Conservation (phyloP, 257 asterid species). For the Prunella vulgaris region DNA sequence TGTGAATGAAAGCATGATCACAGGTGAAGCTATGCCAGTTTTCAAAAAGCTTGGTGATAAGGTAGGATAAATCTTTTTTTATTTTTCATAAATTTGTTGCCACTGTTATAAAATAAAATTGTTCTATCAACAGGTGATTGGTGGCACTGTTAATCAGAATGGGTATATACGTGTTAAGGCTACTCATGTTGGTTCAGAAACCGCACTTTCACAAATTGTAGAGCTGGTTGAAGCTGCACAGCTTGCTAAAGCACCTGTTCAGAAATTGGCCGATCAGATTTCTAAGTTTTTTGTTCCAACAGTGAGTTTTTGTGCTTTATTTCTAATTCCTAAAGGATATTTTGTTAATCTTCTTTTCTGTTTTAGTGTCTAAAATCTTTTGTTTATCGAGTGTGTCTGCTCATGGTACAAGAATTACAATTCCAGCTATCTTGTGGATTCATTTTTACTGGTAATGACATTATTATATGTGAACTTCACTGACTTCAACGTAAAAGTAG, state of each 20-base stretch:
- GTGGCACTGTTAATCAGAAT: constrained; percentile 93
- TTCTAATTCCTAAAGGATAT: not conserved
- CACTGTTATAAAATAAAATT: constrained; percentile 8
- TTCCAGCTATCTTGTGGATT: not conserved
- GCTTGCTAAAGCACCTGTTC: constrained; percentile 99
- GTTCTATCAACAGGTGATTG: constrained; percentile 65
- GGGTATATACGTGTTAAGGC: constrained; percentile 81
- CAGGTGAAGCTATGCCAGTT: constrained; percentile 91
- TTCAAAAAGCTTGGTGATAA: constrained; percentile 86
- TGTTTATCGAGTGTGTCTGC: constrained; percentile 2
- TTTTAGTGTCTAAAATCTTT: not conserved
- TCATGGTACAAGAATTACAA: not conserved
- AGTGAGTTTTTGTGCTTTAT: constrained; percentile 42
- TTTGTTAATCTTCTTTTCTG: not conserved
- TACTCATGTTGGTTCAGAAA: constrained; percentile 96
- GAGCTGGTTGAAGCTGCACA: constrained; percentile 99
- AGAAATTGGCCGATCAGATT: constrained; percentile 96
- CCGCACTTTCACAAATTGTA: constrained; percentile 94
- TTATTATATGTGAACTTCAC: not conserved
- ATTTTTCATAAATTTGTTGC: not conserved
- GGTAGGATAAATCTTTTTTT: constrained; percentile 39
- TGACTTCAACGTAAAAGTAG: not conserved
- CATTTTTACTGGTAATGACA: not conserved
- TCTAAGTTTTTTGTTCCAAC: constrained; percentile 87
- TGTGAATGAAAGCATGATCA: constrained; percentile 97